Evolutionary conservation across 345 rosid genomes (phyloP).

Genomic region (Rhizophora apiculata): DNA sequence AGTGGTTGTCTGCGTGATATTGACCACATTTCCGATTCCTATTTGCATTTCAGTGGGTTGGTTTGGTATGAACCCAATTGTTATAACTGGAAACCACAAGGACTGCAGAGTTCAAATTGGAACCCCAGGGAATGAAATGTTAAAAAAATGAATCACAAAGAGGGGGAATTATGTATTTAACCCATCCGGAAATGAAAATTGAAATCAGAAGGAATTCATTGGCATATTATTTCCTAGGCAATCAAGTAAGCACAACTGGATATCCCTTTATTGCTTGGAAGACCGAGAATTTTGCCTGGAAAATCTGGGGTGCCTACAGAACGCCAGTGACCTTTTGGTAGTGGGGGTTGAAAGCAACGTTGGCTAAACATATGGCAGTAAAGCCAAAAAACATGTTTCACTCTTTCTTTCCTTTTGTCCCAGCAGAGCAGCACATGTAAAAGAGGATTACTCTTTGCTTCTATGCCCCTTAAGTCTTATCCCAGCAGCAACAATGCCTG

Average conservation of each 20-base stretch:
- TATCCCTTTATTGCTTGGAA: background rate
- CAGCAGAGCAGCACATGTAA: conserved; percentile 15
- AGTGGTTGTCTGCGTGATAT: too few species aligned
- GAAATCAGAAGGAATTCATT: too few species aligned
- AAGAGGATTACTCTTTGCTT: conserved; percentile 16
- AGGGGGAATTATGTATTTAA: too few species aligned
- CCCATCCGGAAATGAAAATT: too few species aligned
- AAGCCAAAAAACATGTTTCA: conserved; percentile 24
- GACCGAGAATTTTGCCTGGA: background rate
- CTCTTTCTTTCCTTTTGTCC: conserved; percentile 25
- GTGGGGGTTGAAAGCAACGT: conserved; percentile 34
- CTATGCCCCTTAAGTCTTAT: background rate
- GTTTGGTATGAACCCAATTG: too few species aligned
- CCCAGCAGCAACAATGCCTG: background rate
- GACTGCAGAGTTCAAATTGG: too few species aligned
- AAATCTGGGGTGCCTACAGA: background rate
- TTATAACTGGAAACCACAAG: too few species aligned
- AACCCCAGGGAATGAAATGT: too few species aligned
- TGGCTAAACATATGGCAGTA: conserved; percentile 1
- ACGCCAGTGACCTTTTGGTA: conserved; percentile 11
- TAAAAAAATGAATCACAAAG: too few species aligned
- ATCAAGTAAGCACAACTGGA: background rate
- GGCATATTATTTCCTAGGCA: background rate
- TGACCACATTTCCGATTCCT: too few species aligned
- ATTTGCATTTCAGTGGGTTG: too few species aligned